Evolutionary conservation across 805 yeast genomes (phyloP).

Genomic region (Candida maltosa): DNA sequence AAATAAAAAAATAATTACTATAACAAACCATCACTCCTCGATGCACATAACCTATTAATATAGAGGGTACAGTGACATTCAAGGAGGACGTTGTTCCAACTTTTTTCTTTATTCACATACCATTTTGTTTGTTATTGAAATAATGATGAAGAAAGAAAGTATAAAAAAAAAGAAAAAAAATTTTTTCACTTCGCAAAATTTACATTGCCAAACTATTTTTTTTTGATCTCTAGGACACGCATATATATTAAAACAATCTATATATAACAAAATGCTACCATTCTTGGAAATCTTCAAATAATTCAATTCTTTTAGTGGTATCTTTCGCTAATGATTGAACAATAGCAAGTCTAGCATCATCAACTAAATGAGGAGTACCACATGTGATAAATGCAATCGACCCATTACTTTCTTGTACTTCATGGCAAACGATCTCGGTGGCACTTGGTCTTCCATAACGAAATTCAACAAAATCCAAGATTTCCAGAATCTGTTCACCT

Average conservation of each 20-base stretch:
- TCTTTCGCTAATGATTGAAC: conserved; percentile 34
- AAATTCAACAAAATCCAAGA: conserved; percentile 37
- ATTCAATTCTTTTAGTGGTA: conserved; percentile 52
- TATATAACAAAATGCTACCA: conserved; percentile 5
- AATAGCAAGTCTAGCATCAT: conserved; percentile 48
- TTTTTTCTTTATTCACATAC: conserved; percentile 23
- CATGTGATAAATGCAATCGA: conserved; percentile 56
- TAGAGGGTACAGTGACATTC: conserved; percentile 15
- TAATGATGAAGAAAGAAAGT: conserved; percentile 1
- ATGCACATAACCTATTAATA: conserved; percentile 11
- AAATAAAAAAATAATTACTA: conserved; percentile 1
- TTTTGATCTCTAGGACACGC: not conserved
- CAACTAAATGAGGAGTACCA: conserved; percentile 62
- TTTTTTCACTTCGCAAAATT: conserved; percentile 1
- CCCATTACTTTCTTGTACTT: conserved; percentile 35
- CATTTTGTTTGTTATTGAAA: conserved; percentile 15
- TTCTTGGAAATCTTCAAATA: conserved; percentile 44
- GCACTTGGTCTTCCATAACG: conserved; percentile 49
- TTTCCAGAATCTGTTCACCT: too few relatives aligned
- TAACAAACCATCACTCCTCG: conserved; percentile 11
- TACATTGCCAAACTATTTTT: not conserved
- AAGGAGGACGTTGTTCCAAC: conserved; percentile 24
- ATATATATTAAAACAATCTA: not conserved
- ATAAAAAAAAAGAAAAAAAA: conserved; percentile 5
- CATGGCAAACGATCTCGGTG: conserved; percentile 31